These are phyloP conservation scores for Cucumis cinereus DNA, from an alignment of 306 rosid species.

Conservation along the genomic window DNA sequence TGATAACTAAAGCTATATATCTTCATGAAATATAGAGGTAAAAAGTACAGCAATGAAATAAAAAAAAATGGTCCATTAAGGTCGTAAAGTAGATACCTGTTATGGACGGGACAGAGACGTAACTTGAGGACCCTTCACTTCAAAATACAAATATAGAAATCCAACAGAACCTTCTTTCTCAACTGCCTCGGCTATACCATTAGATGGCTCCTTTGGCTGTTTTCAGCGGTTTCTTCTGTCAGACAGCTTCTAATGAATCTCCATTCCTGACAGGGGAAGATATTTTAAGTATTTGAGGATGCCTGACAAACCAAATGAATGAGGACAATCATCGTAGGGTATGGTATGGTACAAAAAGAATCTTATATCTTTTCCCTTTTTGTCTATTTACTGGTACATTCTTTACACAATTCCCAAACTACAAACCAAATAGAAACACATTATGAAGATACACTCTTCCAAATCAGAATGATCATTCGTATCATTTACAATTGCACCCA, in stretches of 20 bases:
- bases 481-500: conserved; percentile 4
- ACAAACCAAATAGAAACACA: conserved; percentile 2
- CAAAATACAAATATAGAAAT: neutral
- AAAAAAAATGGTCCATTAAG: neutral
- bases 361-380: neutral
- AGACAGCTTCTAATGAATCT: neutral
- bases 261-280: neutral
- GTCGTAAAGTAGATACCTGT: neutral
- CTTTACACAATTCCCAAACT: conserved; percentile 7
- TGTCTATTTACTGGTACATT: conserved; percentile 1
- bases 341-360: neutral
- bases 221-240: neutral
- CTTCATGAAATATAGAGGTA: neutral
- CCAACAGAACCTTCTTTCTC: neutral
- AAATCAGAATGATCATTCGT: neutral
- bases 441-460: neutral
- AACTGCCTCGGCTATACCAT: neutral
- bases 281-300: neutral
- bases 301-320: neutral
- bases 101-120: neutral
- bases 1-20: neutral
- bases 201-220: neutral
- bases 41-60: neutral
- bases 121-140: neutral
- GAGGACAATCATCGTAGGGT: neutral